These are phyloP conservation scores for Kluyveromyces aestuarii DNA, from an alignment of 805 yeast genomes.

Conservation along the genomic window DNA sequence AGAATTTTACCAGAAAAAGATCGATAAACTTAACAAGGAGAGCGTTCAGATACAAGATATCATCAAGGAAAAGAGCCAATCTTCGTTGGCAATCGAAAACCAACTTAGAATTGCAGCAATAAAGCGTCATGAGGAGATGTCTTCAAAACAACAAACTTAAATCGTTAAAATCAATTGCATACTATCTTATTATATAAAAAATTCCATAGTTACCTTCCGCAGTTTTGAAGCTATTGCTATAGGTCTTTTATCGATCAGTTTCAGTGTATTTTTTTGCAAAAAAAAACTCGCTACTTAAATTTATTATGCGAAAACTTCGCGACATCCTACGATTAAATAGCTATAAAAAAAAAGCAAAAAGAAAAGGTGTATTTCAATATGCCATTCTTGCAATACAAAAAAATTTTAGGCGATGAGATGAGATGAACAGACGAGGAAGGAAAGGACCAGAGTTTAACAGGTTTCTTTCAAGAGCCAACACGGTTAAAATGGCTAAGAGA, in stretches of 20 bases:
- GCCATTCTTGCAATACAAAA: neutral
- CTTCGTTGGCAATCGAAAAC: slow-evolving; percentile 24
- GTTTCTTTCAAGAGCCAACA: neutral
- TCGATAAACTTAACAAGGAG: slow-evolving; percentile 63
- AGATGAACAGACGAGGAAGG: neutral
- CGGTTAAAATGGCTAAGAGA: slow-evolving; percentile 20
- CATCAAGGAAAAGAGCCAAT: slow-evolving; percentile 61
- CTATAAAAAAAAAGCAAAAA: slow-evolving; percentile 4
- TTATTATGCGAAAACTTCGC: neutral
- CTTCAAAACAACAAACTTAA: slow-evolving; percentile 4
- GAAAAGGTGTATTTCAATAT: neutral
- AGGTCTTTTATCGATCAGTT: slow-evolving; percentile 43
- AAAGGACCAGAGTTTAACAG: neutral
- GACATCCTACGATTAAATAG: neutral
- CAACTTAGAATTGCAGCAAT: slow-evolving; percentile 24
- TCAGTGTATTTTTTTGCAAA: slow-evolving; percentile 4
- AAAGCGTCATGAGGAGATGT: slow-evolving; percentile 14
- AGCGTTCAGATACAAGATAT: slow-evolving; percentile 64
- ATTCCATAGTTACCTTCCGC: neutral
- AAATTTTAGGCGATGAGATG: slow-evolving; percentile 10
- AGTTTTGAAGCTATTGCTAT: slow-evolving; percentile 29
- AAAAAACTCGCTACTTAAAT: neutral
- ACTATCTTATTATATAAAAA: neutral
- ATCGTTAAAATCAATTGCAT: neutral
- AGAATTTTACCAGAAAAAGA: slow-evolving; percentile 63